Conservation (phyloP, 139 green algal genomes). For the Chlorella vulgaris region DNA sequence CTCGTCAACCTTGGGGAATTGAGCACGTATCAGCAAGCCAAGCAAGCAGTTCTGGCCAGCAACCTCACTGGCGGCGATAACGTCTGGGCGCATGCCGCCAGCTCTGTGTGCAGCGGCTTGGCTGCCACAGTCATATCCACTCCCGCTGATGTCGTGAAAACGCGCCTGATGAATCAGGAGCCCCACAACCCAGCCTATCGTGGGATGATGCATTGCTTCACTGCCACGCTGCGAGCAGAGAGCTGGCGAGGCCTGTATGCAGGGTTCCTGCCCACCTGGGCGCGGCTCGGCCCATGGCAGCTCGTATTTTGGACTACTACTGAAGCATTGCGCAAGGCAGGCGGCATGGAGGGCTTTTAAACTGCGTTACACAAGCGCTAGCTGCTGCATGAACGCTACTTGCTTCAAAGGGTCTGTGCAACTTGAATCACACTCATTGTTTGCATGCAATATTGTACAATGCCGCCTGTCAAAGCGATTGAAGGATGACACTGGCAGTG, state of each 20-base stretch:
- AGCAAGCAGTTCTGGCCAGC: conserved; percentile 43
- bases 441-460: too few relatives aligned
- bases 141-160: conserved; percentile 59
- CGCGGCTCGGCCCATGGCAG: conserved; percentile 73
- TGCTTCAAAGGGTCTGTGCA: too few relatives aligned
- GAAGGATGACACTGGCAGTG: too few relatives aligned
- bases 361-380: background rate
- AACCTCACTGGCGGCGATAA: conserved; percentile 51
- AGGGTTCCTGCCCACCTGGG: conserved; percentile 76
- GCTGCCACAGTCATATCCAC: conserved; percentile 30
- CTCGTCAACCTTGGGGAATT: conserved; percentile 80
- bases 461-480: too few relatives aligned
- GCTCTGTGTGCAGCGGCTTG: conserved; percentile 57
- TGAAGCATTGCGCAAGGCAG: conserved; percentile 49
- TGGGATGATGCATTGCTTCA: conserved; percentile 63
- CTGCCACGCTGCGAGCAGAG: conserved; percentile 55
- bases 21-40: conserved; percentile 67
- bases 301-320: conserved; percentile 69
- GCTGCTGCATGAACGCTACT: background rate
- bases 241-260: conserved; percentile 64
- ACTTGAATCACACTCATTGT: too few relatives aligned
- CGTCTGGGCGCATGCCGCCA: conserved; percentile 48
- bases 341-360: conserved; percentile 51
- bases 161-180: conserved; percentile 73
- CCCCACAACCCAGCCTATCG: conserved; percentile 35